These are phyloP conservation scores for Lachnellula subtilissima DNA, from an alignment of 2,329 filamentous ascomycete species.

Conservation along the genomic window DNA sequence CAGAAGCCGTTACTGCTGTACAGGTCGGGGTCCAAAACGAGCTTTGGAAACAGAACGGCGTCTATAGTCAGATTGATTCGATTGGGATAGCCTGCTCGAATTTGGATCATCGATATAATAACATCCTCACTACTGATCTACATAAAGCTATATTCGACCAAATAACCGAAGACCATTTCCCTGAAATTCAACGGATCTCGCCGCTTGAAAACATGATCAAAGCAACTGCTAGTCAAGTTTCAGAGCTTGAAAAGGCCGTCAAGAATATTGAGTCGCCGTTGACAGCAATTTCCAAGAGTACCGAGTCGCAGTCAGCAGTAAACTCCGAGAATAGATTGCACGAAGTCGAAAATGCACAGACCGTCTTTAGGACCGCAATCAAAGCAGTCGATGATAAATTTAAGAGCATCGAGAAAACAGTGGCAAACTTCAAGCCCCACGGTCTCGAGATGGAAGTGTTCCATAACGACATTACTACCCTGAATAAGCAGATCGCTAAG, in stretches of 20 bases:
- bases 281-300: neutral
- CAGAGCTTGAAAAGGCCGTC: neutral
- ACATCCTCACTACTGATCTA: slow-evolving; percentile 32
- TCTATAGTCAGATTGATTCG: neutral
- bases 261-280: neutral
- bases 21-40: neutral
- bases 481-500: no score
- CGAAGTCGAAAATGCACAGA: neutral
- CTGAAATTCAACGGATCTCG: neutral
- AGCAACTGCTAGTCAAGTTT: neutral
- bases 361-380: neutral
- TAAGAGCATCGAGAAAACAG: neutral
- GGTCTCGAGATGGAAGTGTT: neutral
- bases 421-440: neutral
- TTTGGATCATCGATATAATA: slow-evolving; percentile 19
- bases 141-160: slow-evolving; percentile 21
- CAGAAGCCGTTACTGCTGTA: neutral
- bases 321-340: neutral
- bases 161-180: slow-evolving; percentile 19
- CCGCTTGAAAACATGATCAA: neutral
- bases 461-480: neutral
- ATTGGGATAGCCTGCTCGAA: slow-evolving; percentile 5
- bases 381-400: neutral
- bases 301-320: neutral
- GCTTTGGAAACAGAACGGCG: neutral